Evolutionary conservation across 2,329 filamentous ascomycete species (phyloP).

Genomic region (Fusarium sp.): DNA sequence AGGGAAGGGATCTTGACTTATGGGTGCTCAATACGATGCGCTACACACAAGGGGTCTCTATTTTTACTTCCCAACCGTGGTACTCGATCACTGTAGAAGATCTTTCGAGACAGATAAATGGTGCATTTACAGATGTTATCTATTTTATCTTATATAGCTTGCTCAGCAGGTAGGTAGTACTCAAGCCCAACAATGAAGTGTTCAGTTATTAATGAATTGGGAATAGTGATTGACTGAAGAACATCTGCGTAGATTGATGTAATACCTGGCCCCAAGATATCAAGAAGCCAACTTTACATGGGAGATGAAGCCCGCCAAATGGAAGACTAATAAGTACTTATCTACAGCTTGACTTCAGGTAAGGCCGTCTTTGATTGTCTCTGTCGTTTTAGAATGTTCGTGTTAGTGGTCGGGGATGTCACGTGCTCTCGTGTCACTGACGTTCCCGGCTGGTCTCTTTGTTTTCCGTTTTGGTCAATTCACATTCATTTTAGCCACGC

Average conservation of each 20-base stretch:
- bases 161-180: neutral
- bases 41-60: neutral
- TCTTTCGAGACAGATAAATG: neutral
- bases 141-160: neutral
- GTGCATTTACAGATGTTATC: neutral
- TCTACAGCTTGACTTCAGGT: neutral
- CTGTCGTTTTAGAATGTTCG: neutral
- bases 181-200: neutral
- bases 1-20: neutral
- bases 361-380: neutral
- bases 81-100: neutral
- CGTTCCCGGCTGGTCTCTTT: slow-evolving; percentile 7
- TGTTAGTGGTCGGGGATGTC: neutral
- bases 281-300: neutral
- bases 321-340: neutral
- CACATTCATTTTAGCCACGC: slow-evolving; percentile 26
- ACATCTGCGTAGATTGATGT: neutral
- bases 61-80: neutral
- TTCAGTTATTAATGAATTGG: neutral
- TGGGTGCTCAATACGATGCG: neutral
- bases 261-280: neutral
- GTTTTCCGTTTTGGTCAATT: slow-evolving; percentile 21
- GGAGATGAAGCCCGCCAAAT: too few relatives aligned
- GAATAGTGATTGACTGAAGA: neutral
- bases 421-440: slow-evolving; percentile 28